Conservation (phyloP, 352 stramenopile genomes). For the Globisporangium cylindrosporum region DNA sequence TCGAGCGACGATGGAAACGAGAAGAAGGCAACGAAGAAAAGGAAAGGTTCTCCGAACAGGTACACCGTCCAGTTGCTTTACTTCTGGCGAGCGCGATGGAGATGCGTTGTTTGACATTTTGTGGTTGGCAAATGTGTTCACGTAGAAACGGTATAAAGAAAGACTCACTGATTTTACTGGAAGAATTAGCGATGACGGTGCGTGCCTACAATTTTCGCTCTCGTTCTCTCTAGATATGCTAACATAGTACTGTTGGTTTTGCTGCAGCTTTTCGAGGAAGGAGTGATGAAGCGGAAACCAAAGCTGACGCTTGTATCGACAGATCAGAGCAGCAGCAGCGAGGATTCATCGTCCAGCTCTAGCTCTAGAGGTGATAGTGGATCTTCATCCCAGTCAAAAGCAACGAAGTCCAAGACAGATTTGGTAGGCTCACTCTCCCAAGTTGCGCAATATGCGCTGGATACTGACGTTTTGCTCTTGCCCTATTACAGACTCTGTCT, state of each 20-base stretch:
- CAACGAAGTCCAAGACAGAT: constrained; percentile 5
- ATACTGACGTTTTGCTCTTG: not conserved
- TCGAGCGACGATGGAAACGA: not conserved
- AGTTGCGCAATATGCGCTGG: not conserved
- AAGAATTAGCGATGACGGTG: constrained; percentile 69
- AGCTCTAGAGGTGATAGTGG: constrained; percentile 10
- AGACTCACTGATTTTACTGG: constrained; percentile 54
- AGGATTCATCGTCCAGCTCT: constrained; percentile 23
- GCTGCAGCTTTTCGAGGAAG: constrained; percentile 59
- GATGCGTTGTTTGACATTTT: not conserved
- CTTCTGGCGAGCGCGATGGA: not conserved
- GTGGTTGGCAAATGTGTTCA: not conserved
- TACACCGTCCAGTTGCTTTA: not conserved
- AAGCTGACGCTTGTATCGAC: constrained; percentile 28
- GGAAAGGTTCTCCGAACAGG: not conserved
- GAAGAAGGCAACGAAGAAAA: constrained; percentile 11
- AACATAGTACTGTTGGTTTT: not conserved
- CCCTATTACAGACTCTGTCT: constrained; percentile 24
- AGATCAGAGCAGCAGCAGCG: constrained; percentile 20
- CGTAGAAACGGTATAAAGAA: constrained; percentile 22
- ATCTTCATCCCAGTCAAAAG: not conserved
- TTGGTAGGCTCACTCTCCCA: not conserved
- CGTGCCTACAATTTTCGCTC: not conserved
- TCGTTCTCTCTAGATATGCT: not conserved
- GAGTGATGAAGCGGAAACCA: constrained; percentile 41